Percentiles rank a stretch among this genome's conserved stretches.
Evolutionary conservation across 441 rosid genomes (phyloP).

Genomic region (Erodium trifolium): DNA sequence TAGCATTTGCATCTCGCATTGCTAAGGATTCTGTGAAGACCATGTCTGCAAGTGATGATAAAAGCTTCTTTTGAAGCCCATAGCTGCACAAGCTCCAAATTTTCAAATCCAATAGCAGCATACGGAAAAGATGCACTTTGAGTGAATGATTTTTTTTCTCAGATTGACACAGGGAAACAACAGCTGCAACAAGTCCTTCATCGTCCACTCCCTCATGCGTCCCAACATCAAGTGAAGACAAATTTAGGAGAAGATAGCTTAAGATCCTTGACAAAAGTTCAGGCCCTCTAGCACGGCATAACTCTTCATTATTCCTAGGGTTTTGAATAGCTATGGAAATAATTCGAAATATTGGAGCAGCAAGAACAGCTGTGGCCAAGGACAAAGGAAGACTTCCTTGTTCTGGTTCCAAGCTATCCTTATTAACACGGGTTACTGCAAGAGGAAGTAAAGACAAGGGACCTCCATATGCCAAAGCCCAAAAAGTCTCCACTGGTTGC

Average conservation of each 20-base stretch:
- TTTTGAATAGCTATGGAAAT: constrained; percentile 78
- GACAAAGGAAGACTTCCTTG: constrained; percentile 50
- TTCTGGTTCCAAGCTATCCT: constrained; percentile 72
- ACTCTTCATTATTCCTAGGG: constrained; percentile 87
- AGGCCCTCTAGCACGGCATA: constrained; percentile 73
- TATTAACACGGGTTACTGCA: constrained; percentile 59
- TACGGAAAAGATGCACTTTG: constrained; percentile 91
- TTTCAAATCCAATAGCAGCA: constrained; percentile 80
- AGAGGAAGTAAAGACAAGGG: constrained; percentile 95
- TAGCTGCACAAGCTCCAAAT: constrained; percentile 97
- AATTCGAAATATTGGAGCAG: constrained; percentile 88
- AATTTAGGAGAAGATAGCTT: constrained; percentile 72
- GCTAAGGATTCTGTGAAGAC: constrained; percentile 87
- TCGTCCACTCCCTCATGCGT: constrained; percentile 68
- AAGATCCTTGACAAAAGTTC: constrained; percentile 84
- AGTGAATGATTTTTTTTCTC: constrained; percentile 79
- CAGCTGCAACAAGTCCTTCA: constrained; percentile 96
- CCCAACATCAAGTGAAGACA: constrained; percentile 57
- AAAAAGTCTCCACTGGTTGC: constrained; percentile 81
- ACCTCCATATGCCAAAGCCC: constrained; percentile 98
- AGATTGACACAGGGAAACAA: constrained; percentile 83
- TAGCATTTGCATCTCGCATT: constrained; percentile 96
- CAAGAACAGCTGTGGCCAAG: constrained; percentile 61
- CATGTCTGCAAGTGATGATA: constrained; percentile 97
- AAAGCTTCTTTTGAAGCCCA: constrained; percentile 93